A percentile compares a stretch with the other conserved stretches of the same genome.
Evolutionary conservation across 345 rosid species (phyloP).

Genomic region (Eucalyptus regnans): DNA sequence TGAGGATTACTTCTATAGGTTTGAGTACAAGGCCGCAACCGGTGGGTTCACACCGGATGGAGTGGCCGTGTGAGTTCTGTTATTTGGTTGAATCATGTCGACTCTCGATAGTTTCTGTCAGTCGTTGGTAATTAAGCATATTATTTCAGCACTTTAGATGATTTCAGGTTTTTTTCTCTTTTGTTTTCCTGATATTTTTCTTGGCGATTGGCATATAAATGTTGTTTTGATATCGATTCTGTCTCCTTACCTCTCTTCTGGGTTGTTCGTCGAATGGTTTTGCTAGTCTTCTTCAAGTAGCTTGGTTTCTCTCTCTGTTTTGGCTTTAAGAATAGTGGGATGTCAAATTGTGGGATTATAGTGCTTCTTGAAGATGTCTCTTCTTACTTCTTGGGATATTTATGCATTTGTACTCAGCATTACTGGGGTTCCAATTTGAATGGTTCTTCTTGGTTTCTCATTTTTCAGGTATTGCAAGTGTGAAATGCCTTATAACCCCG

Average conservation of each 20-base stretch:
- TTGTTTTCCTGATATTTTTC: neutral
- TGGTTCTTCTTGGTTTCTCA: neutral
- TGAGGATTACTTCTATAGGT: constrained; percentile 76
- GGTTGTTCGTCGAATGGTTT: neutral
- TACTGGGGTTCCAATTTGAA: neutral
- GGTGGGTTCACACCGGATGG: constrained; percentile 75
- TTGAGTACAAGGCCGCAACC: constrained; percentile 76
- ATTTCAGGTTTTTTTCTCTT: neutral
- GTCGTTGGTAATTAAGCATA: neutral
- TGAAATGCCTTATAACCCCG: constrained; percentile 93
- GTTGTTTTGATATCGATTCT: neutral
- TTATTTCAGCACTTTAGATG: neutral
- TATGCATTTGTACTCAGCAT: neutral
- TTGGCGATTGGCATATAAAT: neutral
- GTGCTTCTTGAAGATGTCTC: neutral
- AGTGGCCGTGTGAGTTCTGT: constrained; percentile 70
- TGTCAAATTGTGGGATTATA: neutral
- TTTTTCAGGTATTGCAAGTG: constrained; percentile 64
- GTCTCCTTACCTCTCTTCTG: neutral
- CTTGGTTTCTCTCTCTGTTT: neutral
- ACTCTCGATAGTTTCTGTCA: neutral
- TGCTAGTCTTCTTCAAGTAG: neutral
- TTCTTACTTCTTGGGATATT: neutral
- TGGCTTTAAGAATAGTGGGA: neutral
- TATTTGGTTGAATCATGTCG: neutral